Evolutionary conservation across 345 rosid genomes (phyloP), one percentile per base, ranked within the genome.

Genomic region (Acer negundo): DNA sequence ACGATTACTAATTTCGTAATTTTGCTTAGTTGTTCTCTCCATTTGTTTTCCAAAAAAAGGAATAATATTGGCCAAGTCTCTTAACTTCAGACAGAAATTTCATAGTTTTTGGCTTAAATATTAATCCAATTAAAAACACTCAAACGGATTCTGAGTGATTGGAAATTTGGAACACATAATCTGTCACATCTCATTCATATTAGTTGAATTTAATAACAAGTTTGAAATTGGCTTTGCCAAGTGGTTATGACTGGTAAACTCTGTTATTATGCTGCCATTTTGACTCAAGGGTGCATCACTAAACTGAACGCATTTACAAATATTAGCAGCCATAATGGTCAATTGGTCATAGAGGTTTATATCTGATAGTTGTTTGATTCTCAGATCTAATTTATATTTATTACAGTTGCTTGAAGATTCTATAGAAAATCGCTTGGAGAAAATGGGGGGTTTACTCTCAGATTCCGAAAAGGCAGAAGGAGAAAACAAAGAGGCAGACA

Each of bases 381-480:
- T 67, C 53, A 9, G 53, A 20, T 42, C 13, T 38, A 40, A 11
- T 72, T 47, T 44, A 62, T 75, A 44, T 72, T 73, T 79, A 20
- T 74, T 75, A 22, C 71, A 97, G 99, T 85, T 94, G 84, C 98
- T 97, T 63, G 99, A 97, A 85, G 97, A 93, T 84, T 89, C 92
- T 62, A 75, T 97, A 61, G 99, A 97, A 86, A 97, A 90, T 58
- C 92, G 89, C 76, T 86, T 94, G 70, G 98, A 94, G 86, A 94
- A 91, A 84, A 86, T 85, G 0, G 98, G 94, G 19, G 83, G 85
- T 80, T 82, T 89, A 55, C 93, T 83, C 53, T 86, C 97, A 70
- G 98, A 94, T 83, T 87, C 93, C 75, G 97, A 97, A 75, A 93
- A 94, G 81, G 86, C 83, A 4, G 94, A 92, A 73, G 97, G 88